Evolutionary conservation across 1,284 basidiomycete genomes (phyloP), one percentile per base, ranked within the genome.

Genomic region (Papiliotrema nemorosa): DNA sequence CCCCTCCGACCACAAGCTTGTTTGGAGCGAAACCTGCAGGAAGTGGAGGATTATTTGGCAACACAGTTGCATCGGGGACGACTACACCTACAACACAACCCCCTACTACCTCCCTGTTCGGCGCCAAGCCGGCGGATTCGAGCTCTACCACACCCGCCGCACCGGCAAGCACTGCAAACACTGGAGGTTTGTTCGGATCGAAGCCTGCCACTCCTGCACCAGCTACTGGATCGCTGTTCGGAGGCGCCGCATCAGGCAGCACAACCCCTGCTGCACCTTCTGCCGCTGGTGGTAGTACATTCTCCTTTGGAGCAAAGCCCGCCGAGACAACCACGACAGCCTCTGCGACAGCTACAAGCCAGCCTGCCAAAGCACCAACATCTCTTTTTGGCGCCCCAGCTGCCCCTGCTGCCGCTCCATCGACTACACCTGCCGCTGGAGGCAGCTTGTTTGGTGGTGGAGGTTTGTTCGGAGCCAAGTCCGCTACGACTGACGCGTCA

Each of bases 231-330:
- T 13, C 37, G 3, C 22, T 49, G n/a, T 49, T 49, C 24, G 47
- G 39, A 14, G 37, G 36, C 3, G 26, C 29, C 10, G 25, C 40
- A 2, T 36, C 49, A 6, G 27, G 37, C 3, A 40, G 63, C 6
- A 46, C 61, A 7, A 44, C 53, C 42, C 49, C 62, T 12, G 55
- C 61, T n/a, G 47, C 58, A 22, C 51, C 59, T 21, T 4, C 59
- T 26, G 45, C 64, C 46, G 53, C 69, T 46, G 54, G 46, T 5
- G 40, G 52, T 35, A 18, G 42, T 13, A 12, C 53, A 39, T 49
- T 62, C 48, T 44, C 62, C 14, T 71, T 71, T 44, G 64, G 68
- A 14, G 14, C 7, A 7, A 69, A 67, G 34, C 50, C 66, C 6
- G 57, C 63, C 33, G 52, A 49, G 7, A 14, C 34, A n/a, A 10